Conservation (phyloP, 2,329 filamentous ascomycete species). For the Aureobasidium sp. region DNA sequence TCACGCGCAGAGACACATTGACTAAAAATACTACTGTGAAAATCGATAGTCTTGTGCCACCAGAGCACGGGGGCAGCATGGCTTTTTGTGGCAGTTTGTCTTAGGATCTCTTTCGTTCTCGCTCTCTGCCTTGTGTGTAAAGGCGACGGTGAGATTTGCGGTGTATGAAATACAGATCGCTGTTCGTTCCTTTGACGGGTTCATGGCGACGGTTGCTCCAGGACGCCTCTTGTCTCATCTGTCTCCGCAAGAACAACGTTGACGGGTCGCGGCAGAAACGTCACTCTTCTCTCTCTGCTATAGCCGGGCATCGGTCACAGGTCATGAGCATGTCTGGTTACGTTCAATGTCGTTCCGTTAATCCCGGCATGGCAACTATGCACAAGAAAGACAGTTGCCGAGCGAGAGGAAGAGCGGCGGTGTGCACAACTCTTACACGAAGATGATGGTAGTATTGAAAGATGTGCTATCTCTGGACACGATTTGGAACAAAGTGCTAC, state of each 20-base stretch:
- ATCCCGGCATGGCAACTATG: conserved; percentile 5
- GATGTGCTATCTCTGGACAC: neutral
- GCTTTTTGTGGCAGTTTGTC: neutral
- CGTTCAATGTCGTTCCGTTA: neutral
- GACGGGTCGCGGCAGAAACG: conserved; percentile 7
- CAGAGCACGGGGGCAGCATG: neutral
- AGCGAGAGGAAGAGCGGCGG: neutral
- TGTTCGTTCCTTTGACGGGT: neutral
- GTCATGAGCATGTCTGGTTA: neutral
- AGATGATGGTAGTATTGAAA: neutral
- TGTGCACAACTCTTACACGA: neutral
- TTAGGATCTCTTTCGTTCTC: neutral
- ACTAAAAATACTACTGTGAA: conserved; percentile 2
- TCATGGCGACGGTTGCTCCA: neutral
- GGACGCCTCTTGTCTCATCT: conserved; percentile 11
- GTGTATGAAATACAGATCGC: conserved; percentile 4
- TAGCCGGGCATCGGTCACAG: neutral
- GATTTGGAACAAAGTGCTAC: conserved; percentile 4
- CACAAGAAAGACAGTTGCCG: conserved; percentile 1
- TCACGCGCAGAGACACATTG: neutral
- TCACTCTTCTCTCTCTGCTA: neutral
- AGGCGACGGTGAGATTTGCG: neutral
- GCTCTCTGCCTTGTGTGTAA: neutral
- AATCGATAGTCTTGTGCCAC: conserved; percentile 9
- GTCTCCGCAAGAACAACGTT: conserved; percentile 5